phyloP scores from a whole-genome alignment of 169 alveolate species.

The Cryptosporidium felis region DNA sequence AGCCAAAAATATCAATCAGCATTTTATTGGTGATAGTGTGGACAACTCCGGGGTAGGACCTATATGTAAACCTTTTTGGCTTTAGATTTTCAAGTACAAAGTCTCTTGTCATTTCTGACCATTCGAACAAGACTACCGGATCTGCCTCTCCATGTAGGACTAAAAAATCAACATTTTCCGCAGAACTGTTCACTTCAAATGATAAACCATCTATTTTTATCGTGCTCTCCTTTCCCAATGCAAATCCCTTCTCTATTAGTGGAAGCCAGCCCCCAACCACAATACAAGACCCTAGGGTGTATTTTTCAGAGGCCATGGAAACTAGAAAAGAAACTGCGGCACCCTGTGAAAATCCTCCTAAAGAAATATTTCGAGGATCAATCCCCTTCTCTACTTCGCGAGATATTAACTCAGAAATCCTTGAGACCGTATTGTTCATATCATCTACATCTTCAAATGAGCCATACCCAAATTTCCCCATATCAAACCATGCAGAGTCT shows the following conservation, averaged over 20 bases:
- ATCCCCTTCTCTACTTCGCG: slow-evolving; percentile 31
- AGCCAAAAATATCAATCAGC: slow-evolving; percentile 23
- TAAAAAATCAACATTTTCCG: slow-evolving; percentile 24
- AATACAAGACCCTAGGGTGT: slow-evolving; percentile 36
- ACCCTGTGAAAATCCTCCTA: slow-evolving; percentile 68
- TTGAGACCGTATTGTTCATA: slow-evolving; percentile 12
- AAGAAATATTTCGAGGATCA: slow-evolving; percentile 2
- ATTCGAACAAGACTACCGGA: slow-evolving; percentile 24
- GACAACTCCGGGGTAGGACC: slow-evolving; percentile 49
- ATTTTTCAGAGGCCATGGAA: slow-evolving; percentile 38
- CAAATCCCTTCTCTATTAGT: slow-evolving; percentile 32
- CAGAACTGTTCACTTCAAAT: slow-evolving; percentile 33
- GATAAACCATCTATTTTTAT: neutral
- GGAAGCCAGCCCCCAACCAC: slow-evolving; percentile 71
- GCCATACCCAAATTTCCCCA: neutral
- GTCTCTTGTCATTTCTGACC: slow-evolving; percentile 26
- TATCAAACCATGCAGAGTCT: slow-evolving; percentile 66
- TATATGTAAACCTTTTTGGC: slow-evolving; percentile 30
- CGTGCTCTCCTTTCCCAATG: slow-evolving; percentile 13
- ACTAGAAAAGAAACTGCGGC: slow-evolving; percentile 19
- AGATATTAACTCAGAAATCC: slow-evolving; percentile 3
- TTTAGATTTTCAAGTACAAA: neutral
- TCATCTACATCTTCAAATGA: slow-evolving; percentile 31
- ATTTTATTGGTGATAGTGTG: slow-evolving; percentile 30
- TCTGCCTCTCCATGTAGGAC: slow-evolving; percentile 66